phyloP scores from a whole-genome alignment of 306 rosid genomes.

The Begonia fuchsioides region DNA sequence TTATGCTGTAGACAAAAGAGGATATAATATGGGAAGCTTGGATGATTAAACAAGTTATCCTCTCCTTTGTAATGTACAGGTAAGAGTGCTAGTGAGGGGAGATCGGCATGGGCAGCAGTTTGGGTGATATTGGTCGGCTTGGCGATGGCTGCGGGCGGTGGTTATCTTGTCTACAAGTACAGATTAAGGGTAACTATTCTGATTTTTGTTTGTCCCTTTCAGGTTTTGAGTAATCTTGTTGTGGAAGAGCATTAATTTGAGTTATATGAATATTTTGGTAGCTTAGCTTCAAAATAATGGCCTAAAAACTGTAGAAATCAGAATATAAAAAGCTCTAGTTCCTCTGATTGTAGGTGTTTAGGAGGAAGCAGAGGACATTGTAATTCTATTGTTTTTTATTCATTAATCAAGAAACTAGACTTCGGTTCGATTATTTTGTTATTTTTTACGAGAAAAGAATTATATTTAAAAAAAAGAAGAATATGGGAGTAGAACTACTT shows the following conservation, averaged over 20 bases:
- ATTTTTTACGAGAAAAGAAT: too few relatives aligned
- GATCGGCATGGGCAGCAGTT: constrained; percentile 74
- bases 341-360: background rate
- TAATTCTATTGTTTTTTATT: too few relatives aligned
- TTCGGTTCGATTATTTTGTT: too few relatives aligned
- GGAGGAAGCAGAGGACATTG: background rate
- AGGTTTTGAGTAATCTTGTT: background rate
- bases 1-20: too few relatives aligned
- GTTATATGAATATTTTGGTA: background rate
- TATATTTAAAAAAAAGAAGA: too few relatives aligned
- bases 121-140: constrained; percentile 81
- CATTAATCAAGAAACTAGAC: too few relatives aligned
- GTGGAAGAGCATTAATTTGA: background rate
- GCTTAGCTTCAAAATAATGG: background rate
- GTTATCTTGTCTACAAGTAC: constrained; percentile 87
- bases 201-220: constrained; percentile 4
- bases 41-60: constrained; percentile 1
- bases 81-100: constrained; percentile 50
- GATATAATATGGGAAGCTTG: too few relatives aligned
- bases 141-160: constrained; percentile 73
- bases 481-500: too few relatives aligned
- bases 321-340: background rate
- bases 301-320: background rate
- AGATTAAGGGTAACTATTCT: constrained; percentile 83
- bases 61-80: constrained; percentile 39